A percentile compares a stretch with the other conserved stretches of the same genome.
phyloP scores from a whole-genome alignment of 129 eudicot species.

The Pseudognaphalium luteoalbum region DNA sequence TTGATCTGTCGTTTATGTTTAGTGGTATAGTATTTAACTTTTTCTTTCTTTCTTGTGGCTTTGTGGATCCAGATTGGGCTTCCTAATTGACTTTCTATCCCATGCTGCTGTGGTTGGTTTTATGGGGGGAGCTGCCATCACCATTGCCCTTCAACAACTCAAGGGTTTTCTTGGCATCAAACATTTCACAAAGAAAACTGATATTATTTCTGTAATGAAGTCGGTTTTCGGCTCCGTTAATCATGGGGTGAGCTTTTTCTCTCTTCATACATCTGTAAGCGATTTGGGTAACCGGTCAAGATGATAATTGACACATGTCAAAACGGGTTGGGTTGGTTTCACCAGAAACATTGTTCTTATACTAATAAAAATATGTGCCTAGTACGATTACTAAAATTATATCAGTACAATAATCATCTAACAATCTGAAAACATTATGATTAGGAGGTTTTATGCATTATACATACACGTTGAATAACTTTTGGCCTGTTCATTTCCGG shows the following conservation, averaged over 20 bases:
- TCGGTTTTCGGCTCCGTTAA: conserved; percentile 59
- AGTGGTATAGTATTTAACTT: not conserved
- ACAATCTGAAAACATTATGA: too few species aligned
- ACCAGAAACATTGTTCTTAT: not conserved
- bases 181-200: conserved; percentile 72
- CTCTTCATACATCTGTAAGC: conserved; percentile 12
- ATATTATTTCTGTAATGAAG: conserved; percentile 66
- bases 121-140: conserved; percentile 90
- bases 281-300: not conserved
- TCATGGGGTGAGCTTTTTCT: conserved; percentile 65
- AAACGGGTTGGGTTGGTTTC: not conserved
- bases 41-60: too few species aligned
- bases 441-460: too few species aligned
- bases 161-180: conserved; percentile 84
- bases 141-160: conserved; percentile 85
- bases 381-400: not conserved
- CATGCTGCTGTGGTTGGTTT: conserved; percentile 93
- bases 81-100: conserved; percentile 72
- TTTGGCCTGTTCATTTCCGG: not conserved
- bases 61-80: conserved; percentile 56
- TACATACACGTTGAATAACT: too few species aligned
- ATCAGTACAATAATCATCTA: not conserved
- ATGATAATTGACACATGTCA: not conserved
- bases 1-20: conserved; percentile 13
- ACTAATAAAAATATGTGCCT: not conserved